Conservation (phyloP, 2,329 filamentous ascomycete species). For the Didymella lethalis region DNA sequence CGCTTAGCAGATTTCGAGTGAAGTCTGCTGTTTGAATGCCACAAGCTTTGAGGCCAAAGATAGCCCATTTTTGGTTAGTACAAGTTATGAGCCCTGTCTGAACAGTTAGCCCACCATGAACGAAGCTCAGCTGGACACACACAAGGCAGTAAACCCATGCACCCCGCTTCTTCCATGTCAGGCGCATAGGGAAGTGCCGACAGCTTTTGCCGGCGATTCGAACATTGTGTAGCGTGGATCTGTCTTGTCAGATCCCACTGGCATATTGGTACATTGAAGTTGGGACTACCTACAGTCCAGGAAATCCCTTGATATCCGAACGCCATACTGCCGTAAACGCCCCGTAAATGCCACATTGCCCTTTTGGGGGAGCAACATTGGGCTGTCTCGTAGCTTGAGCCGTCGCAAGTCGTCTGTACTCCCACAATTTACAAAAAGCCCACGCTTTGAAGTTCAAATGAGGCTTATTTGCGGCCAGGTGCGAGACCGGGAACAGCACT, state of each 20-base stretch:
- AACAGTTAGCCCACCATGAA: slow-evolving; percentile 4
- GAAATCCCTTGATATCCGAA: not conserved
- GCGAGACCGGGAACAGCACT: slow-evolving; percentile 71
- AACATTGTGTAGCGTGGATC: slow-evolving; percentile 3
- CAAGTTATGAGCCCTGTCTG: slow-evolving; percentile 3
- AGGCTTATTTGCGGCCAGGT: slow-evolving; percentile 52
- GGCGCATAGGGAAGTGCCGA: not conserved
- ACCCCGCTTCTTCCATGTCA: not conserved
- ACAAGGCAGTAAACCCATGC: not conserved
- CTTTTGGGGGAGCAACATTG: not conserved
- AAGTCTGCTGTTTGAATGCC: not conserved
- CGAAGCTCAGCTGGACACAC: slow-evolving; percentile 1
- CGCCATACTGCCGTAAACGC: slow-evolving; percentile 8
- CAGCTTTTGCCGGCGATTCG: not conserved
- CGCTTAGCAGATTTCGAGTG: not conserved
- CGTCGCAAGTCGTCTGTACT: not conserved
- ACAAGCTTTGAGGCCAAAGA: not conserved
- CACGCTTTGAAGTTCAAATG: too few relatives aligned
- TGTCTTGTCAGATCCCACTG: slow-evolving; percentile 29
- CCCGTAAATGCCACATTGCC: slow-evolving; percentile 24
- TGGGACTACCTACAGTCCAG: slow-evolving; percentile 37
- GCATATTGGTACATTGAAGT: slow-evolving; percentile 12
- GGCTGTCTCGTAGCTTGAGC: not conserved
- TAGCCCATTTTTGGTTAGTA: slow-evolving; percentile 1
- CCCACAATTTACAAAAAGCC: not conserved